Evolutionary conservation across 768 basidiomycete species (phyloP).

Genomic region (Suillus spraguei): DNA sequence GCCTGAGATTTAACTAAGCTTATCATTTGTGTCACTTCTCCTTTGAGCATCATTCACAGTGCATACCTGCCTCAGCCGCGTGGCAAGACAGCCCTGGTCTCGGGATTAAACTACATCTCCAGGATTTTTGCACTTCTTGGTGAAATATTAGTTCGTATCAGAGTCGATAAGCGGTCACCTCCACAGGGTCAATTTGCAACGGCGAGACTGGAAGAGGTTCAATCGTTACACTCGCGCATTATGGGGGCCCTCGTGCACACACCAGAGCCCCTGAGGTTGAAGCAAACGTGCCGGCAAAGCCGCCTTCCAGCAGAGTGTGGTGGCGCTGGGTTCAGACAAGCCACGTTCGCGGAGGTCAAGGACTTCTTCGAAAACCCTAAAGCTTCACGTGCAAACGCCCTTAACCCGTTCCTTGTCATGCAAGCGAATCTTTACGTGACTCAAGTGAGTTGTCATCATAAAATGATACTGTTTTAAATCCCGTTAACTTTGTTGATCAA

Average conservation of each 20-base stretch:
- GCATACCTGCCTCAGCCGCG: slow-evolving; percentile 87
- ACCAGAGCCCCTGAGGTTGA: slow-evolving; percentile 75
- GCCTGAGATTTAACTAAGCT: slow-evolving; percentile 33
- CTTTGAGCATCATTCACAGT: slow-evolving; percentile 73
- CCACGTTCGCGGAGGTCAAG: slow-evolving; percentile 85
- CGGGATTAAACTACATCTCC: slow-evolving; percentile 85
- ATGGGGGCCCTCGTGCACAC: slow-evolving; percentile 72
- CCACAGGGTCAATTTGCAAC: slow-evolving; percentile 86
- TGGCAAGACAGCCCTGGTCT: slow-evolving; percentile 82
- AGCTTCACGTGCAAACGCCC: slow-evolving; percentile 79
- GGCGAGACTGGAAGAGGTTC: slow-evolving; percentile 82
- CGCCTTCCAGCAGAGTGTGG: slow-evolving; percentile 62
- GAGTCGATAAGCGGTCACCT: slow-evolving; percentile 84
- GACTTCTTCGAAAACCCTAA: slow-evolving; percentile 93
- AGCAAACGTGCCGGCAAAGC: slow-evolving; percentile 51
- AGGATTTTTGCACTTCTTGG: slow-evolving; percentile 85
- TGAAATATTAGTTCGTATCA: slow-evolving; percentile 84
- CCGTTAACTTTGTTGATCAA: slow-evolving; percentile 30
- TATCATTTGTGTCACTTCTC: slow-evolving; percentile 20
- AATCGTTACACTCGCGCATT: slow-evolving; percentile 77
- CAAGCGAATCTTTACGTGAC: slow-evolving; percentile 93
- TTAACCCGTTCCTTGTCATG: slow-evolving; percentile 90
- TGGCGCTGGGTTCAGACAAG: slow-evolving; percentile 75
- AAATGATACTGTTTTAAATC: not conserved
- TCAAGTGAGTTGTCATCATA: slow-evolving; percentile 54